phyloP scores from a whole-genome alignment of 306 rosid genomes.

The Trifolium subterraneum region DNA sequence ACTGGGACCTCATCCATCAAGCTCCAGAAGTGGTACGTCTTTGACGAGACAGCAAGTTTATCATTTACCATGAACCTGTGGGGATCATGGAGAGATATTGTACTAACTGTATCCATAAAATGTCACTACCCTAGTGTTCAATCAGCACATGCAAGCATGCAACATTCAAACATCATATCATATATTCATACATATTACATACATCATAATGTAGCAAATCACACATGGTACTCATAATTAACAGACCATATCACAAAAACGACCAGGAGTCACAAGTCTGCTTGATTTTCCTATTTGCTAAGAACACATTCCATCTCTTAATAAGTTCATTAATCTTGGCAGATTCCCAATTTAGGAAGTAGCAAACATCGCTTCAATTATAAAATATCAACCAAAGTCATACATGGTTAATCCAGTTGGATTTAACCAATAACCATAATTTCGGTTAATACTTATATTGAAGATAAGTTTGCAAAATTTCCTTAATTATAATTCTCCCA shows the following conservation, averaged over 20 bases:
- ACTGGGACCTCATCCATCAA: background rate
- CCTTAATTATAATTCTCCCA: slow-evolving; percentile 9
- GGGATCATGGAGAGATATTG: background rate
- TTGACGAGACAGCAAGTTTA: background rate
- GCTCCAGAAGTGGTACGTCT: too few species aligned
- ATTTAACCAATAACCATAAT: background rate
- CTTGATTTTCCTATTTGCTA: background rate
- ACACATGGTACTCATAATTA: background rate
- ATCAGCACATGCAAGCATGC: background rate
- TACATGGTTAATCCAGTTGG: background rate
- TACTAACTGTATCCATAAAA: background rate
- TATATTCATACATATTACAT: background rate
- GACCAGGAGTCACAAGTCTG: slow-evolving; percentile 6
- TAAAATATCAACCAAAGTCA: background rate
- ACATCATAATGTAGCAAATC: background rate
- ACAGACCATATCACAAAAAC: slow-evolving; percentile 13
- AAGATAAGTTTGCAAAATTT: slow-evolving; percentile 26
- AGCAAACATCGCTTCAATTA: background rate
- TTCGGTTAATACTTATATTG: background rate
- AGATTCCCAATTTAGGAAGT: background rate
- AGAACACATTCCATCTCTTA: slow-evolving; percentile 15
- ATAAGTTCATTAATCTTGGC: background rate
- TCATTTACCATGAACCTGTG: background rate
- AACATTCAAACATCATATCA: slow-evolving; percentile 11
- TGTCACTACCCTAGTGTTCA: background rate